Base-by-base conservation (phyloP, 306 rosid genomes). In the Citrullus colocynthis region DNA sequence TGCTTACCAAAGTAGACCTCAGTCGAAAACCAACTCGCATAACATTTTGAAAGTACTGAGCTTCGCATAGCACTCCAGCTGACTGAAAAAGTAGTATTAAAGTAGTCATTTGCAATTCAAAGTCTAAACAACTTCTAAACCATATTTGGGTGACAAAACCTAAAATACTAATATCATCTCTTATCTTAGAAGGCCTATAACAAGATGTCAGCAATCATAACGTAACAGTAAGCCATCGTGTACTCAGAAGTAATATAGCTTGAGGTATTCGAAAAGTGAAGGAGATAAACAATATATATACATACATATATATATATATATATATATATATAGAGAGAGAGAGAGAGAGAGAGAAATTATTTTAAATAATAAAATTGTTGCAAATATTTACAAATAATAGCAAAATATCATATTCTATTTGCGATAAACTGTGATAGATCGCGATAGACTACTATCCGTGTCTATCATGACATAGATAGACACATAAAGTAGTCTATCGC, bases 1-100 rank as follows among this genome's bases (percentile, higher is more conserved):
- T 24, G 18, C 61, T 74, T 90, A 93, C 98, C 98, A 93, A 62
- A 77, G 96, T 93, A 76, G 97, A 91, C 81, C 97, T 86, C 20
- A 91, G 92, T 56, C 79, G 93, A 79, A 93, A 93, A 55, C 98
- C 97, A 60, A 93, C 96, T 15, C 98, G 91, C 89, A 88, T 57
- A 55, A 85, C 93, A 82, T 85, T 90, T 84, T 87, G 96, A 79
- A 79, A 88, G 88, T 88, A 91, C 61, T 90, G 98, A 82, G 92
- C 86, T 85, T 88, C 93, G 4, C 83, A 85, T 51, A 93, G 84
- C 67, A 90, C 93, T 49, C 92, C 90, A 21, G 80, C 62, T 61
- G 93, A 82, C 98, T 93, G 92, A 78, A 91, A 32, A 81, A 48
- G 77, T 63, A 79, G 61, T 16, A 85, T 80, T 60, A 15, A 76